These are phyloP conservation scores for Xylaria sp. DNA, from an alignment of 2,329 filamentous ascomycete genomes.

Conservation along the genomic window DNA sequence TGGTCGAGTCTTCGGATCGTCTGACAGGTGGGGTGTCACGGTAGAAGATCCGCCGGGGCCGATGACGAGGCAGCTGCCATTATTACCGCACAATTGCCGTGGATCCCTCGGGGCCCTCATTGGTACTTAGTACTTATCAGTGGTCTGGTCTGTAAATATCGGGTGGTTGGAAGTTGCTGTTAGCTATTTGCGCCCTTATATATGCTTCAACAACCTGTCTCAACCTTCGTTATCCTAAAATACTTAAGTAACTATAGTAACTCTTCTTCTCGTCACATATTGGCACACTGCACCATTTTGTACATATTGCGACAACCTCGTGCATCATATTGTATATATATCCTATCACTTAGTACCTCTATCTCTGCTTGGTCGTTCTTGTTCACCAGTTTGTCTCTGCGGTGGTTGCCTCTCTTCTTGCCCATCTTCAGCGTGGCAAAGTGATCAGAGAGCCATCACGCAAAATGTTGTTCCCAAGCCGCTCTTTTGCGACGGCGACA, in stretches of 20 bases:
- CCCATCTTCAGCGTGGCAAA: background rate
- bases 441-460: background rate
- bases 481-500: conserved; percentile 37
- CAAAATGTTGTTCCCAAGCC: conserved; percentile 43
- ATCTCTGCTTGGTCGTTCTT: background rate
- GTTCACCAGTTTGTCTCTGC: conserved; percentile 25
- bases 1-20: background rate
- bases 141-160: conserved; percentile 37
- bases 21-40: conserved; percentile 9
- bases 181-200: conserved; percentile 36
- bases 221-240: conserved; percentile 12
- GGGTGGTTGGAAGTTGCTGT: conserved; percentile 46
- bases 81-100: conserved; percentile 6
- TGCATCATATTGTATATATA: conserved; percentile 23
- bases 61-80: conserved; percentile 40
- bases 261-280: conserved; percentile 5
- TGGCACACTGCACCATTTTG: conserved; percentile 23
- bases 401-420: background rate
- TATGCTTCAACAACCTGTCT: background rate
- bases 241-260: no score
- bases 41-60: conserved; percentile 8
- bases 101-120: conserved; percentile 20
- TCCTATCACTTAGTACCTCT: background rate
- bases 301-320: conserved; percentile 19
- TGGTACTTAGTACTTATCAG: conserved; percentile 10